Evolutionary conservation across 139 green algal genomes (phyloP).

Genomic region (Chlorella sp.): DNA sequence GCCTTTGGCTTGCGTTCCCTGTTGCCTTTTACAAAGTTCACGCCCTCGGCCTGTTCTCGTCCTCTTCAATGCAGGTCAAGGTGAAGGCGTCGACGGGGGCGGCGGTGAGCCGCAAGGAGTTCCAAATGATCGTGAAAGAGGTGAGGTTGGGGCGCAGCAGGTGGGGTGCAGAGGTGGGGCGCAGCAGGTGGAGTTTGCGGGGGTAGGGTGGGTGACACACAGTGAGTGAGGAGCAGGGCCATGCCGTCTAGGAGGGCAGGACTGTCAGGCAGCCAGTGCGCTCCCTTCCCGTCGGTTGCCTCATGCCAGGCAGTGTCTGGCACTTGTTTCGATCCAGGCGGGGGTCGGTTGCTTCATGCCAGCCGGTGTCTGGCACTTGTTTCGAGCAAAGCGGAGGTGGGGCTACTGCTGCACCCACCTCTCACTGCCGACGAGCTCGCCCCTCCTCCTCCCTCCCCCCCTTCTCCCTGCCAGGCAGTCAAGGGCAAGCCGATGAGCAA

Average conservation of each 20-base stretch:
- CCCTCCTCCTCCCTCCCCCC: neutral
- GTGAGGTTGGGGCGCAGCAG: neutral
- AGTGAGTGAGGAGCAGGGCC: neutral
- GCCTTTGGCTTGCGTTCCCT: too few species aligned
- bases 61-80: neutral
- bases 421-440: neutral
- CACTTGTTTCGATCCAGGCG: too few species aligned
- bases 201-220: neutral
- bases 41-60: too few species aligned
- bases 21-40: too few species aligned
- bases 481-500: slow-evolving; percentile 31
- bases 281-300: neutral
- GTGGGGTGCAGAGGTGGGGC: too few species aligned
- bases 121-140: slow-evolving; percentile 2
- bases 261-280: too few species aligned
- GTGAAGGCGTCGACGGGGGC: neutral
- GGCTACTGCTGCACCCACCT: too few species aligned
- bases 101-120: slow-evolving; percentile 26
- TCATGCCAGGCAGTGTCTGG: neutral
- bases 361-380: neutral
- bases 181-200: neutral
- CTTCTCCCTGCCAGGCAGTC: neutral
- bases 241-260: too few species aligned
- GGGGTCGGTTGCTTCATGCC: neutral
- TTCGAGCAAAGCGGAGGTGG: too few species aligned